Evolutionary conservation across 202 grass and related monocot species (phyloP).

Genomic region (Digitaria exilis): DNA sequence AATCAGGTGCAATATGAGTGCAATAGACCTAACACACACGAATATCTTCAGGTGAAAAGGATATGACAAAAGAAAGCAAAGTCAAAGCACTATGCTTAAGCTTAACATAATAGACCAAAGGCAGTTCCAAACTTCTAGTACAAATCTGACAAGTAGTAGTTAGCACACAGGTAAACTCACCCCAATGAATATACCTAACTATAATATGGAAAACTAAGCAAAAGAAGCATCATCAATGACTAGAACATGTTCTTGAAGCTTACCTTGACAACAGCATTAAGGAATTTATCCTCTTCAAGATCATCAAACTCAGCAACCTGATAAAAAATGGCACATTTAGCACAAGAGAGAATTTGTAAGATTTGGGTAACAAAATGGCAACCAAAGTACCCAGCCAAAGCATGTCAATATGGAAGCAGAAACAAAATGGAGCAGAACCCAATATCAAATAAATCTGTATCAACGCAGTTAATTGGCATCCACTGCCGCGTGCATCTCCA

Average conservation of each 20-base stretch:
- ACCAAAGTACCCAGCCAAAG: neutral
- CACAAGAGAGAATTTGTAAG: slow-evolving; percentile 11
- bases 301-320: slow-evolving; percentile 68
- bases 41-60: slow-evolving; percentile 15
- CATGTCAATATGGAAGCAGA: neutral
- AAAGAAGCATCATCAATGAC: slow-evolving; percentile 23
- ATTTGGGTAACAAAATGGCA: neutral
- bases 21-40: slow-evolving; percentile 76
- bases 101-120: neutral
- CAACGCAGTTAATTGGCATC: neutral
- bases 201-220: neutral
- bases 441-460: neutral
- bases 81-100: slow-evolving; percentile 27
- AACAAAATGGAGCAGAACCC: neutral
- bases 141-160: slow-evolving; percentile 6
- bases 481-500: neutral
- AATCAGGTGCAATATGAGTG: slow-evolving; percentile 89
- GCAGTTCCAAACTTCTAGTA: neutral
- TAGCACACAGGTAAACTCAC: slow-evolving; percentile 10
- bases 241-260: slow-evolving; percentile 4
- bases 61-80: slow-evolving; percentile 9
- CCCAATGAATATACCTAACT: neutral
- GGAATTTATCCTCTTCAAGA: slow-evolving; percentile 72
- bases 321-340: slow-evolving; percentile 38
- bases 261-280: slow-evolving; percentile 99